Percentiles rank a stretch among this genome's conserved stretches.
These are phyloP conservation scores for Fonsecaea pedrosoi DNA, from an alignment of 2,329 filamentous ascomycete species.

Conservation along the genomic window DNA sequence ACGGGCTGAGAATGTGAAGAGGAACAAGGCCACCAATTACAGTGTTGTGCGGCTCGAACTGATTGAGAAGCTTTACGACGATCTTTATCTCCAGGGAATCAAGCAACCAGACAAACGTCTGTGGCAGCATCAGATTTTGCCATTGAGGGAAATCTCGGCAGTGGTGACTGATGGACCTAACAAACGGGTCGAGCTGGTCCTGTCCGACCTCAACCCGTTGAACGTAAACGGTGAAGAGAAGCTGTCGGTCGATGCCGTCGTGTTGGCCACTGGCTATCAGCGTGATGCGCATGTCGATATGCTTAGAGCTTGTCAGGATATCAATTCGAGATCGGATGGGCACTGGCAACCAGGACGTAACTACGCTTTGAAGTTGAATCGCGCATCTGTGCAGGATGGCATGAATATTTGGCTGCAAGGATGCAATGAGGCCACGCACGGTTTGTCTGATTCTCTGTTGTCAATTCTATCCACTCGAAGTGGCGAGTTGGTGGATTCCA, in stretches of 20 bases:
- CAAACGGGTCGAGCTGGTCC: conserved; percentile 63
- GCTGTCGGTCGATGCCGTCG: conserved; percentile 78
- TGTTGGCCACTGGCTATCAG: conserved; percentile 87
- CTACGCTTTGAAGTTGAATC: conserved; percentile 76
- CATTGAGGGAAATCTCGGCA: conserved; percentile 69
- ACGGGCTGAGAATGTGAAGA: conserved; percentile 66
- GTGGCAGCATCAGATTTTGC: conserved; percentile 84
- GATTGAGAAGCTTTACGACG: conserved; percentile 86
- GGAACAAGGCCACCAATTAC: conserved; percentile 89
- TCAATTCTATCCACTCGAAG: conserved; percentile 78
- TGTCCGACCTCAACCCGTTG: conserved; percentile 58
- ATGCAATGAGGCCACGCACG: conserved; percentile 90
- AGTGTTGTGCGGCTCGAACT: conserved; percentile 90
- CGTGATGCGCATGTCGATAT: conserved; percentile 80
- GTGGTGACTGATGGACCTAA: conserved; percentile 62
- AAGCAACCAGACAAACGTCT: conserved; percentile 69
- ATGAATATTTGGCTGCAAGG: conserved; percentile 92
- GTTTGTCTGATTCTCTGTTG: conserved; percentile 80
- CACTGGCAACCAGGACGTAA: conserved; percentile 75
- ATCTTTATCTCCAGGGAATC: conserved; percentile 84
- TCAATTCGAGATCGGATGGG: conserved; percentile 51
- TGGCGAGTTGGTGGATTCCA: conserved; percentile 77
- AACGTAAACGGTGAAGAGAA: conserved; percentile 58
- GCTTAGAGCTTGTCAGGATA: conserved; percentile 55
- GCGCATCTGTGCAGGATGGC: conserved; percentile 70